phyloP scores from a whole-genome alignment of 306 rosid genomes.

The Prunus mongolica region DNA sequence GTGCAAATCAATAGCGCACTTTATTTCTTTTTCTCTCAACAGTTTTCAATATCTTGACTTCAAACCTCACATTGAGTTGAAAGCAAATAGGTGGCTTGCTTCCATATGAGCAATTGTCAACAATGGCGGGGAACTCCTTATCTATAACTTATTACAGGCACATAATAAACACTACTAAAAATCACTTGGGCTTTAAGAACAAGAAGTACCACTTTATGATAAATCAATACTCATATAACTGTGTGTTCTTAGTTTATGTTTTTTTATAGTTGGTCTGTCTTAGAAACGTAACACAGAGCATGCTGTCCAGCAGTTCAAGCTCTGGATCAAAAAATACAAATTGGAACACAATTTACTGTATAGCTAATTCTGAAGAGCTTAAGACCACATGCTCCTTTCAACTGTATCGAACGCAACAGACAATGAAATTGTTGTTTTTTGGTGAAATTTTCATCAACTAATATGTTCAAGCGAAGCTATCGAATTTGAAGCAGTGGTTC shows the following conservation, averaged over 20 bases:
- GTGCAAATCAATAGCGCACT: background rate
- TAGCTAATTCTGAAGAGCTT: background rate
- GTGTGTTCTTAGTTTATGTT: background rate
- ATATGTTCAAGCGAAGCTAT: background rate
- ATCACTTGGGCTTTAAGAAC: background rate
- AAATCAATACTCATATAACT: too few relatives aligned
- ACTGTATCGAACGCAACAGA: background rate
- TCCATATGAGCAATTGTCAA: background rate
- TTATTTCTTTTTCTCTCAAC: background rate
- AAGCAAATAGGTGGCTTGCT: background rate
- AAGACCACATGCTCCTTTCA: background rate
- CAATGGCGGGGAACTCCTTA: too few relatives aligned
- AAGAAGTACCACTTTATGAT: background rate
- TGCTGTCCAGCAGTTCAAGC: background rate
- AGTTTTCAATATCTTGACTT: slow-evolving; percentile 1
- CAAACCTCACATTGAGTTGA: background rate
- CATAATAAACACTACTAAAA: too few relatives aligned
- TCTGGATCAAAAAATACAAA: background rate
- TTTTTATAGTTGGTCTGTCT: background rate
- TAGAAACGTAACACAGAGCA: background rate
- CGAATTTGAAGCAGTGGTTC: background rate
- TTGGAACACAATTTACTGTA: background rate
- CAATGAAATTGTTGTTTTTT: background rate
- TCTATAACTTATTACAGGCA: too few relatives aligned
- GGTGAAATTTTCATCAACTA: background rate